Percentiles rank a stretch among this genome's conserved stretches.
Conservation (phyloP, 768 basidiomycete species). For the Suillus occidentalis region DNA sequence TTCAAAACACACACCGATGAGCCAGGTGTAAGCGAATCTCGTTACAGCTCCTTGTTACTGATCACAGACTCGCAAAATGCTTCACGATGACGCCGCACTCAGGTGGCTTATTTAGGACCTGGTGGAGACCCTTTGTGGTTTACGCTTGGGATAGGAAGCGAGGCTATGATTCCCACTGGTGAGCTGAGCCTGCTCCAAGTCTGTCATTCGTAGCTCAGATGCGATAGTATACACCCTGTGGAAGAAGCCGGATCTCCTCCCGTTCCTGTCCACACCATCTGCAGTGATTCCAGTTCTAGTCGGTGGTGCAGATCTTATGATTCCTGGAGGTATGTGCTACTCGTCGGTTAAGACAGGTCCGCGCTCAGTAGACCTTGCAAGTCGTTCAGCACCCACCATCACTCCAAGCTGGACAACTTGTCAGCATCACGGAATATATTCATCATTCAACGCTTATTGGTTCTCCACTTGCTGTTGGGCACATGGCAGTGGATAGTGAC, state of each 20-base stretch:
- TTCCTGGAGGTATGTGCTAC: not conserved
- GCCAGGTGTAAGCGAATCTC: conserved; percentile 54
- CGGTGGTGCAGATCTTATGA: conserved; percentile 81
- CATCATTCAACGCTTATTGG: conserved; percentile 29
- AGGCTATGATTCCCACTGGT: conserved; percentile 74
- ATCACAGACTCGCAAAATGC: conserved; percentile 7
- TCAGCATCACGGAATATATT: conserved; percentile 57
- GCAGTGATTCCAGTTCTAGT: conserved; percentile 70
- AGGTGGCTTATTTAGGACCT: conserved; percentile 65
- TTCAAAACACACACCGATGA: conserved; percentile 65
- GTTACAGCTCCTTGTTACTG: not conserved
- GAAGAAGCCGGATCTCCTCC: conserved; percentile 69
- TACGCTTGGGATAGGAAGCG: conserved; percentile 62
- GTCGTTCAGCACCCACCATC: not conserved
- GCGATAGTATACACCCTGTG: conserved; percentile 72
- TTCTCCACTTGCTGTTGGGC: conserved; percentile 73
- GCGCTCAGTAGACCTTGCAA: not conserved
- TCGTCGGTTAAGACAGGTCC: not conserved
- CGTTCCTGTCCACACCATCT: conserved; percentile 68
- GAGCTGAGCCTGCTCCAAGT: not conserved
- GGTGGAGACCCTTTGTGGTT: conserved; percentile 82
- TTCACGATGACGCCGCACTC: not conserved
- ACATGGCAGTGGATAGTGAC: conserved; percentile 58
- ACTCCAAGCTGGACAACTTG: conserved; percentile 35
- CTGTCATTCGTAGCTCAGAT: not conserved